A percentile compares a stretch with the other conserved stretches of the same genome.
Conservation (phyloP, 441 rosid species). For the Erodium chrysanthum region DNA sequence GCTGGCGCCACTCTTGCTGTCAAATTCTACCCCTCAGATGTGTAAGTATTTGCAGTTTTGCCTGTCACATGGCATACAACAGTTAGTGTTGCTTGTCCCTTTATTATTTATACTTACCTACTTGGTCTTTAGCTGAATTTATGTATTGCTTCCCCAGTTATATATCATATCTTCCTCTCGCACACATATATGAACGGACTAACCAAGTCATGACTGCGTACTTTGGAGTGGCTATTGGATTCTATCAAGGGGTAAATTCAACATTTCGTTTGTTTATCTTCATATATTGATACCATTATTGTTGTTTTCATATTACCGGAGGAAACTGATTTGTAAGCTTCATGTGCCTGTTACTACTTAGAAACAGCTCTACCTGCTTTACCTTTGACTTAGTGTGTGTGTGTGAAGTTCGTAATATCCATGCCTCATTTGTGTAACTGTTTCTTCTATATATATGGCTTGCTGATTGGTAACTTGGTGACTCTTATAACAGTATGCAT, state of each 20-base stretch:
- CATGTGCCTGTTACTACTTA: neutral
- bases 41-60: constrained; percentile 44
- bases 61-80: constrained; percentile 9
- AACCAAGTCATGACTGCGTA: constrained; percentile 56
- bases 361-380: neutral
- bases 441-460: neutral
- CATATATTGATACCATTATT: neutral
- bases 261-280: neutral
- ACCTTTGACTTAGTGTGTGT: neutral
- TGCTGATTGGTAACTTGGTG: constrained; percentile 7
- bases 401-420: constrained; percentile 4
- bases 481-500: constrained; percentile 3
- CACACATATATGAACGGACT: constrained; percentile 89
- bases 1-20: constrained; percentile 46
- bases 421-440: neutral
- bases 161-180: constrained; percentile 95
- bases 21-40: constrained; percentile 64
- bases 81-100: constrained; percentile 12
- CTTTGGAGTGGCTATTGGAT: constrained; percentile 86
- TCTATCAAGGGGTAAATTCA: constrained; percentile 88
- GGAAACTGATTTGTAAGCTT: neutral
- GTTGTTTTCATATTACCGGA: neutral
- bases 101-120: constrained; percentile 13
- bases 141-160: constrained; percentile 41
- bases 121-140: constrained; percentile 20